These are phyloP conservation scores for Phytopythium cucurbitacearum DNA, from an alignment of 352 stramenopile species.

Conservation along the genomic window DNA sequence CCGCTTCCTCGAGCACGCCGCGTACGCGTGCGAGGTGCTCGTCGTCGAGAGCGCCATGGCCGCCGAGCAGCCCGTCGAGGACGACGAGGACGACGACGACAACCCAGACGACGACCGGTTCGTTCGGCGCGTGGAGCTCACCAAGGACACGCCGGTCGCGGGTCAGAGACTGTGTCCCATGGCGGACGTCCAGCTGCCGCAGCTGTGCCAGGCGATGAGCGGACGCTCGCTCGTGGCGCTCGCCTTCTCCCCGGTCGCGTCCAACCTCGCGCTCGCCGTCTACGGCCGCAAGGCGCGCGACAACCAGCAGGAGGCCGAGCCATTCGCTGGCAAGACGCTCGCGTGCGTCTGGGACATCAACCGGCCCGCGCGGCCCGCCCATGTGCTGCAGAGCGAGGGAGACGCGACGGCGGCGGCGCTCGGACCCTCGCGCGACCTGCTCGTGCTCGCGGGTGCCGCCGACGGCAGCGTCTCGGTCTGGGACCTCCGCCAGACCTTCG, in stretches of 20 bases:
- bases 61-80: constrained; percentile 7
- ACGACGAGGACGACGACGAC: constrained; percentile 8
- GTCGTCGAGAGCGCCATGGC: constrained; percentile 47
- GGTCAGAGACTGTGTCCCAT: neutral
- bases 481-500: constrained; percentile 38
- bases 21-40: constrained; percentile 53
- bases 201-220: constrained; percentile 24
- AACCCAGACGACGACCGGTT: constrained; percentile 3
- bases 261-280: constrained; percentile 39
- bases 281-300: constrained; percentile 11
- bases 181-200: constrained; percentile 8
- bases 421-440: constrained; percentile 45
- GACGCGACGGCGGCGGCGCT: constrained; percentile 30
- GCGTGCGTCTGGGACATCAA: constrained; percentile 70
- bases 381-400: constrained; percentile 50
- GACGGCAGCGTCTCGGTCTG: constrained; percentile 66
- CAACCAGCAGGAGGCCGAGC: constrained; percentile 2
- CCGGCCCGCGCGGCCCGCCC: constrained; percentile 30
- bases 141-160: no score
- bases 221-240: constrained; percentile 28
- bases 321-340: constrained; percentile 38
- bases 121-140: no score
- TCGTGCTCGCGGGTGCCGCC: constrained; percentile 48
- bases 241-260: constrained; percentile 46
- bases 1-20: constrained; percentile 52